Conservation (phyloP, 257 asterid genomes). For the Solanum bulbocastanum region DNA sequence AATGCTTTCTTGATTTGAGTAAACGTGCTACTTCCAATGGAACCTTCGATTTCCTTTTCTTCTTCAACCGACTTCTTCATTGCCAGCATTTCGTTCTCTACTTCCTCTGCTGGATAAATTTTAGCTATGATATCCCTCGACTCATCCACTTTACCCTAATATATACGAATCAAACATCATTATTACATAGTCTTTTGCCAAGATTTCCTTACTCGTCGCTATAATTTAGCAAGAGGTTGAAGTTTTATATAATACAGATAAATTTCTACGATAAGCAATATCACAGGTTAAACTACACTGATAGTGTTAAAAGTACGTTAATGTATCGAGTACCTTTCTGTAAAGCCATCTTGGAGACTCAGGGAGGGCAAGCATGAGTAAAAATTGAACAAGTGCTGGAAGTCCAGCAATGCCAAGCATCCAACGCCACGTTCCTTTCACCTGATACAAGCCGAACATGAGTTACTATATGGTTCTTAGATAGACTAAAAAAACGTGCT, state of each 20-base stretch:
- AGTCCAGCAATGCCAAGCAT: slow-evolving; percentile 32
- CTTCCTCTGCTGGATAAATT: slow-evolving; percentile 30
- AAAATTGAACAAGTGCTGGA: slow-evolving; percentile 22
- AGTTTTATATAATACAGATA: neutral
- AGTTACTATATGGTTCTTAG: neutral
- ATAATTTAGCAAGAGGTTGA: neutral
- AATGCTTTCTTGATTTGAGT: neutral
- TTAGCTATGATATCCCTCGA: slow-evolving; percentile 28
- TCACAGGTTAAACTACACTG: neutral
- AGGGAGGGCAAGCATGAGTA: slow-evolving; percentile 25
- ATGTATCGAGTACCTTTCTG: slow-evolving; percentile 9
- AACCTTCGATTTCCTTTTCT: slow-evolving; percentile 13
- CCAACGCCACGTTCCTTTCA: slow-evolving; percentile 35
- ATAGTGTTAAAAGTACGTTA: neutral
- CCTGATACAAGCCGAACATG: neutral
- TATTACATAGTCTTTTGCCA: neutral
- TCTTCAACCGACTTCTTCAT: slow-evolving; percentile 13
- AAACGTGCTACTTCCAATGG: neutral
- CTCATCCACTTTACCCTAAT: slow-evolving; percentile 20
- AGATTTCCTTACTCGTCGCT: neutral
- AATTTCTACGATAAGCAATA: too few relatives aligned
- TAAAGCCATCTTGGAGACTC: slow-evolving; percentile 39
- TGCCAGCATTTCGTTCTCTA: slow-evolving; percentile 20
- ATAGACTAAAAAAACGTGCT: neutral
- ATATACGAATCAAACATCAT: neutral